phyloP scores from a whole-genome alignment of 306 rosid species.

The Cercis canadensis region DNA sequence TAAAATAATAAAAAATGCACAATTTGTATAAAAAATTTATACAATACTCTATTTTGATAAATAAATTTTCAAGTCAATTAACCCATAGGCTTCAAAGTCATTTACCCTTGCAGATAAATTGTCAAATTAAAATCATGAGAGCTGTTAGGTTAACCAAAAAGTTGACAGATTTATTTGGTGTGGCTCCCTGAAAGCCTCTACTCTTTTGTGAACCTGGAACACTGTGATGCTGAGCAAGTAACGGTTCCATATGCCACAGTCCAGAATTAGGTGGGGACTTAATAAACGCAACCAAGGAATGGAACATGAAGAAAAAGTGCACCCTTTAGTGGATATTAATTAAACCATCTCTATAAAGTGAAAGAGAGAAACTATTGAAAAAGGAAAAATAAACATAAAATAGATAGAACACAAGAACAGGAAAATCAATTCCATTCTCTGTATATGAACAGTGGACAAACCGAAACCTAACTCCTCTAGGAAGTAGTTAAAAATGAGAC shows the following conservation, averaged over 20 bases:
- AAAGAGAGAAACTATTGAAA: constrained; percentile 2
- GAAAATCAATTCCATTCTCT: constrained; percentile 2
- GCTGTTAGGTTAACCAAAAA: background rate
- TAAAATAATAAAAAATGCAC: too few relatives aligned
- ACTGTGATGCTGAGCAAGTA: background rate
- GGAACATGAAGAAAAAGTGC: background rate
- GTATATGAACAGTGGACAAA: constrained; percentile 25
- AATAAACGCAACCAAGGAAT: constrained; percentile 7
- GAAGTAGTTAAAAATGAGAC: constrained; percentile 2
- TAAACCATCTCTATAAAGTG: constrained; percentile 7
- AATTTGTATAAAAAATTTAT: too few relatives aligned
- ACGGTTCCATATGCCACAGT: constrained; percentile 33
- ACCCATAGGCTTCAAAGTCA: too few relatives aligned
- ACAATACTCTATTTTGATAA: too few relatives aligned
- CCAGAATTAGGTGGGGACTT: constrained; percentile 30
- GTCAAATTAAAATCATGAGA: background rate
- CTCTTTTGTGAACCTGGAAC: background rate
- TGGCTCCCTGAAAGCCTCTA: background rate
- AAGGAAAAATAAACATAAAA: background rate
- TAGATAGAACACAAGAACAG: background rate
- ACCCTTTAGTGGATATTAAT: background rate
- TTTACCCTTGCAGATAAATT: too few relatives aligned
- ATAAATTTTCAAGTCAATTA: too few relatives aligned
- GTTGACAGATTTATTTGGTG: too few relatives aligned
- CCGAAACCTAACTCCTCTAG: constrained; percentile 14